Evolutionary conservation across 805 yeast genomes (phyloP).

Genomic region (Metschnikowia henanensis): DNA sequence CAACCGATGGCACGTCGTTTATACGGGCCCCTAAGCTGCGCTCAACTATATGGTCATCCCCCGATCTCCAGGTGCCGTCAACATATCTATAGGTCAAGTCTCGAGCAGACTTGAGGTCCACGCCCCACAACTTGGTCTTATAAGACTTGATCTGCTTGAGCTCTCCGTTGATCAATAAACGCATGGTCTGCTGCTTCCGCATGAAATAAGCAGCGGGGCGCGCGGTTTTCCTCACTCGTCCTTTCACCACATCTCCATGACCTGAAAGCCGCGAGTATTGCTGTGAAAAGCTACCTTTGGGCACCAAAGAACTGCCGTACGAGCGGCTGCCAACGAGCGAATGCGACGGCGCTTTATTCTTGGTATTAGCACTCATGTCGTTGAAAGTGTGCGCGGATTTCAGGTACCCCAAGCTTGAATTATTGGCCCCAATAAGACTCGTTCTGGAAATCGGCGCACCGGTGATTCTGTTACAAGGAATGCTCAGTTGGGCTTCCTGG

Average conservation of each 20-base stretch:
- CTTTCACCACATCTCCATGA: conserved; percentile 45
- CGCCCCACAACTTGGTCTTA: conserved; percentile 91
- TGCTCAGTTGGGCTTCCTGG: conserved; percentile 35
- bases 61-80: conserved; percentile 77
- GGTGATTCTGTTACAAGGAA: conserved; percentile 24
- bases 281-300: conserved; percentile 20
- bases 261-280: conserved; percentile 33
- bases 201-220: conserved; percentile 45
- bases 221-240: conserved; percentile 58
- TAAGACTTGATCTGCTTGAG: conserved; percentile 56
- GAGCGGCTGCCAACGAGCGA: conserved; percentile 33
- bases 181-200: conserved; percentile 55
- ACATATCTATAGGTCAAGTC: conserved; percentile 65
- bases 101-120: conserved; percentile 59
- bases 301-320: conserved; percentile 37
- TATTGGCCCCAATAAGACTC: conserved; percentile 17
- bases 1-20: background rate
- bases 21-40: conserved; percentile 26
- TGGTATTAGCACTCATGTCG: conserved; percentile 34
- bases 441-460: conserved; percentile 17
- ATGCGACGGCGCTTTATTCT: conserved; percentile 31
- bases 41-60: conserved; percentile 78
- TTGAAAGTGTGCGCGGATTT: conserved; percentile 36
- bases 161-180: conserved; percentile 60
- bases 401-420: conserved; percentile 27